Evolutionary conservation across 257 asterid genomes (phyloP).

Genomic region (Nicotiana knightiana): DNA sequence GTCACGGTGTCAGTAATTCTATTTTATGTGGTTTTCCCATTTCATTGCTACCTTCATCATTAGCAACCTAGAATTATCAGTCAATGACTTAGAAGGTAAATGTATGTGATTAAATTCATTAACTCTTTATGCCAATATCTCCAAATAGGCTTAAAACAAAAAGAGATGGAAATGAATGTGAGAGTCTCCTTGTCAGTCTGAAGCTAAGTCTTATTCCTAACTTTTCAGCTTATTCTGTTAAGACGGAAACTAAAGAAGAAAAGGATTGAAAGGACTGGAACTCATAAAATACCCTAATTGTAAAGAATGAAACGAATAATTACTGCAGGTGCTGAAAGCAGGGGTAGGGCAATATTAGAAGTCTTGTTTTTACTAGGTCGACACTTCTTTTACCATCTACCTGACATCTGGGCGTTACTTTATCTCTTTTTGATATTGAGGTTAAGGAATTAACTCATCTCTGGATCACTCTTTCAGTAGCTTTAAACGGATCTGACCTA

Average conservation of each 20-base stretch:
- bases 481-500: background rate
- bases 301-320: background rate
- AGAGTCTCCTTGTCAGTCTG: background rate
- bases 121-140: background rate
- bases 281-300: background rate
- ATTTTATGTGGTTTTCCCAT: background rate
- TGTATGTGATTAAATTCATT: background rate
- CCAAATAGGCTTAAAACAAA: background rate
- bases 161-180: constrained; percentile 1
- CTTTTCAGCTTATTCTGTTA: background rate
- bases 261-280: background rate
- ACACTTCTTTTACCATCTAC: background rate
- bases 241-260: background rate
- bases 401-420: background rate
- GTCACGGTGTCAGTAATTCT: background rate
- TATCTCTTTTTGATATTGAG: background rate
- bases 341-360: background rate
- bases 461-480: background rate
- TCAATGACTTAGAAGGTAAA: background rate
- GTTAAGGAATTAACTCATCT: constrained; percentile 2
- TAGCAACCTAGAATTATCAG: background rate
- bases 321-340: background rate
- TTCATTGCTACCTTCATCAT: background rate
- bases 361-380: background rate
- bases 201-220: background rate